Evolutionary conservation across 495 filamentous ascomycete genomes (phyloP).

Genomic region (Trichocladium antarcticum): DNA sequence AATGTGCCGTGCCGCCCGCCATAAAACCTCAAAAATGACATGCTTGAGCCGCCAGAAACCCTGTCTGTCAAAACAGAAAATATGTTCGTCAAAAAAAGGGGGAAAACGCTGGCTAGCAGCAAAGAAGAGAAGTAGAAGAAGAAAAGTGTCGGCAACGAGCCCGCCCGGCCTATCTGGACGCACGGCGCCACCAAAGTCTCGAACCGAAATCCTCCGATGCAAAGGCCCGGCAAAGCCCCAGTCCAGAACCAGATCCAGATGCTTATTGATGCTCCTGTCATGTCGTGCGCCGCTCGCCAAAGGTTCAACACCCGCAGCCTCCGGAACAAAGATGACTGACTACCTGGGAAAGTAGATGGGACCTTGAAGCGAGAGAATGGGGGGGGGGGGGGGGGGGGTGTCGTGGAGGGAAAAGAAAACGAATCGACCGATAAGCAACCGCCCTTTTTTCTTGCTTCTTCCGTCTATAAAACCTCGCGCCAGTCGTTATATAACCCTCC

Average conservation of each 20-base stretch:
- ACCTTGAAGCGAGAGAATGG: not conserved
- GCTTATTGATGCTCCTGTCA: too few species aligned
- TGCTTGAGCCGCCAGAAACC: not conserved
- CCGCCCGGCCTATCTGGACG: slow-evolving; percentile 2
- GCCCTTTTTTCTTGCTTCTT: slow-evolving; percentile 13
- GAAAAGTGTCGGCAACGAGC: not conserved
- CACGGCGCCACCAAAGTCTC: not conserved
- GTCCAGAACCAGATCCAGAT: not conserved
- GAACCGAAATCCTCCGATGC: not conserved
- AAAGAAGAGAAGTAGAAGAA: not conserved
- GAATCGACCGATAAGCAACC: not conserved
- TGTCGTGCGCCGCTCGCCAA: too few species aligned
- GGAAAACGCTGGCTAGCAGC: slow-evolving; percentile 6
- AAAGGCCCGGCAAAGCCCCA: not conserved
- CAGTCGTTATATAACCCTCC: slow-evolving; percentile 10
- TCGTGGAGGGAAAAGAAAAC: not conserved
- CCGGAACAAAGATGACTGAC: too few species aligned
- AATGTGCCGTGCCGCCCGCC: too few species aligned
- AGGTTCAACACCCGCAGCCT: too few species aligned
- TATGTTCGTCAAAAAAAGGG: not conserved
- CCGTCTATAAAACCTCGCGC: slow-evolving; percentile 15
- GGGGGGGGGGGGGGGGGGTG: not conserved
- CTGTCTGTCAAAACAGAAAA: not conserved
- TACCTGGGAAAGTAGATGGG: not conserved
- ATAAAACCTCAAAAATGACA: not conserved